Percentiles rank a stretch among this genome's conserved stretches.
Conservation (phyloP, 192 early-diverging fungal genomes). For the Podila epicladia region DNA sequence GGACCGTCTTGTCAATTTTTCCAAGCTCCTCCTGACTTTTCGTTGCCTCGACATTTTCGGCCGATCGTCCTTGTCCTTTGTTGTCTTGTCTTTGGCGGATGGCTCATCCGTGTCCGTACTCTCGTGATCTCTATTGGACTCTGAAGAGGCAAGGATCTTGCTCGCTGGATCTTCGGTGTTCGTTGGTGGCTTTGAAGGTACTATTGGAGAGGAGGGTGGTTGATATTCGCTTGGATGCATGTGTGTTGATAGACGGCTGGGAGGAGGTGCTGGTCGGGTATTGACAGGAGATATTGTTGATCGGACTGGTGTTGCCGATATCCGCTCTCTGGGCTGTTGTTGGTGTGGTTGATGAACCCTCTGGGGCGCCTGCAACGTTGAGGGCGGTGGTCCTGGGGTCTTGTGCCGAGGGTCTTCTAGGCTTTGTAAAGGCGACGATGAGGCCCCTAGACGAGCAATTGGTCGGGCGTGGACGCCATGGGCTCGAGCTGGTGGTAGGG, state of each 20-base stretch:
- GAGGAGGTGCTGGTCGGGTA: slow-evolving; percentile 11
- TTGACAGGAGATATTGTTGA: slow-evolving; percentile 3
- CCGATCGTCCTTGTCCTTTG: slow-evolving; percentile 7
- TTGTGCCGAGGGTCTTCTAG: background rate
- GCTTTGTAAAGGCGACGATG: background rate
- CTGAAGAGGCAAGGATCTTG: background rate
- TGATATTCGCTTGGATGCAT: background rate
- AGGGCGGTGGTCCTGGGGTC: background rate
- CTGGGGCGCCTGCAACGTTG: slow-evolving; percentile 31
- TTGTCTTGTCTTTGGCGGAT: background rate
- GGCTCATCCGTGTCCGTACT: slow-evolving; percentile 14
- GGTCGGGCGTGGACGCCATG: slow-evolving; percentile 47
- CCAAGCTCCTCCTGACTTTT: slow-evolving; percentile 40
- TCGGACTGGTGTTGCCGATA: slow-evolving; percentile 12
- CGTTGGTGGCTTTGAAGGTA: background rate
- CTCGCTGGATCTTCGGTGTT: background rate
- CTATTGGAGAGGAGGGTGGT: background rate
- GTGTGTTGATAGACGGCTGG: slow-evolving; percentile 6
- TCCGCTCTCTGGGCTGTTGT: slow-evolving; percentile 19
- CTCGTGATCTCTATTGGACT: slow-evolving; percentile 4
- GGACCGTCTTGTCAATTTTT: slow-evolving; percentile 29
- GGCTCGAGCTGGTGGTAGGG: slow-evolving; percentile 44
- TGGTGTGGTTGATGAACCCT: slow-evolving; percentile 26
- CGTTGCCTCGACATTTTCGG: slow-evolving; percentile 9
- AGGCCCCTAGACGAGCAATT: slow-evolving; percentile 15